phyloP scores from a whole-genome alignment of 805 yeast genomes.

The Zygoascus bituminiphila region DNA sequence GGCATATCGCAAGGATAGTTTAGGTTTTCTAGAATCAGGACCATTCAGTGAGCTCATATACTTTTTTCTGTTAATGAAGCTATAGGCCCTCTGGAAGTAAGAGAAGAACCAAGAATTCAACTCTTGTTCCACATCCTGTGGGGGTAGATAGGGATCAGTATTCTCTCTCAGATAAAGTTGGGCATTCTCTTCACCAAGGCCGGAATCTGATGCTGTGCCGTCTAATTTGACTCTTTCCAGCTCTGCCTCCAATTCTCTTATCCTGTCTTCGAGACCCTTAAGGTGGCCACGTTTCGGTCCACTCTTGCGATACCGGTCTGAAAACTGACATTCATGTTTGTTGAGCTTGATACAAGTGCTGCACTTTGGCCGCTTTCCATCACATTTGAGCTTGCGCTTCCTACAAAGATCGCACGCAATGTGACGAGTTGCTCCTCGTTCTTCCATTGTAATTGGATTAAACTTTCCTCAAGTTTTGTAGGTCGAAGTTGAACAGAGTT shows the following conservation, averaged over 20 bases:
- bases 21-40: not conserved
- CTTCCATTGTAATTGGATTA: not conserved
- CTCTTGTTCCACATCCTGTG: not conserved
- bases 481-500: too few species aligned
- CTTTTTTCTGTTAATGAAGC: not conserved
- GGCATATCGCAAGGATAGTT: not conserved
- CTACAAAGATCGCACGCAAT: conserved; percentile 29
- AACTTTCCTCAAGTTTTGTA: too few species aligned
- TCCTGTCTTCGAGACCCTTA: conserved; percentile 24
- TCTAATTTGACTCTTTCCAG: not conserved
- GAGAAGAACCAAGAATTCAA: not conserved
- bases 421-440: conserved; percentile 6
- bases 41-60: not conserved
- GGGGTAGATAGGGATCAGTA: not conserved
- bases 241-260: conserved; percentile 20
- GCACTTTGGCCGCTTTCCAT: conserved; percentile 27
- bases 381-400: conserved; percentile 28
- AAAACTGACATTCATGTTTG: conserved; percentile 28
- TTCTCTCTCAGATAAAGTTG: not conserved
- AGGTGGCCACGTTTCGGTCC: conserved; percentile 30
- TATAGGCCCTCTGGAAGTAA: not conserved
- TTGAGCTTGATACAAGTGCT: conserved; percentile 24
- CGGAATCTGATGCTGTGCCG: not conserved
- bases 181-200: not conserved
- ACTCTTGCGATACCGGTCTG: conserved; percentile 23